Base-by-base conservation (phyloP, 1,284 basidiomycete species). In the Neonothopanus nambi region DNA sequence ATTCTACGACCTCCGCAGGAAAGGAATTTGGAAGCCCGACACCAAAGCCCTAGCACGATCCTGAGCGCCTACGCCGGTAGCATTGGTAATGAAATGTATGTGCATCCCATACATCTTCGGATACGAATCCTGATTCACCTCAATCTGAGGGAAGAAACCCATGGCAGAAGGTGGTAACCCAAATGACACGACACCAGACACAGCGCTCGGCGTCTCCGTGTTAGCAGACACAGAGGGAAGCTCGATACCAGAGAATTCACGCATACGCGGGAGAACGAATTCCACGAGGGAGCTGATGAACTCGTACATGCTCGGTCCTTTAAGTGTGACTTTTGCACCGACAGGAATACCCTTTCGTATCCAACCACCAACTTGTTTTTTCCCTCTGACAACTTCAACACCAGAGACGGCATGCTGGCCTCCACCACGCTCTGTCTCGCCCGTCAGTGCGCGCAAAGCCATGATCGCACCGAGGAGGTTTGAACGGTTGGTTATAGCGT, bases 61-160 rank as follows among this genome's bases (percentile, higher is more conserved):
- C 74, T 95, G 89, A 13, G 94, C 94, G 33, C 91, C 91, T 26
- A 85, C 73, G 0, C 95, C 95, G 47, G 77, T 77, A 3, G 90
- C 87, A 66, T 89, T 93, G 36, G 95, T 96, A 57, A 94, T 79
- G 68, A 95, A 94, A 67, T 94, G 89, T 45, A 98, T 84, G 67
- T 96, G 90, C 82, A 97, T 91, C 35, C 95, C 95, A 65, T 88
- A 88, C 50, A 84, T 68, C 60, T 81, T 83, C 6, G 92, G 91
- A 67, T 96, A 98, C 38, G 89, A 72, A 67, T 97, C 94, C 55
- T 89, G 70, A 71, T 96, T 98, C 67, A 93, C 87, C 72, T 97
- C 95, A 53, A 97, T 87, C 70, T 95, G 91, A 3, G 96, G 96
- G 80, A 98, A 99, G 59, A 96, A 81, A 9, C 82, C 86, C 82